Conservation (phyloP, 805 yeast species). For the Candida awuae region DNA sequence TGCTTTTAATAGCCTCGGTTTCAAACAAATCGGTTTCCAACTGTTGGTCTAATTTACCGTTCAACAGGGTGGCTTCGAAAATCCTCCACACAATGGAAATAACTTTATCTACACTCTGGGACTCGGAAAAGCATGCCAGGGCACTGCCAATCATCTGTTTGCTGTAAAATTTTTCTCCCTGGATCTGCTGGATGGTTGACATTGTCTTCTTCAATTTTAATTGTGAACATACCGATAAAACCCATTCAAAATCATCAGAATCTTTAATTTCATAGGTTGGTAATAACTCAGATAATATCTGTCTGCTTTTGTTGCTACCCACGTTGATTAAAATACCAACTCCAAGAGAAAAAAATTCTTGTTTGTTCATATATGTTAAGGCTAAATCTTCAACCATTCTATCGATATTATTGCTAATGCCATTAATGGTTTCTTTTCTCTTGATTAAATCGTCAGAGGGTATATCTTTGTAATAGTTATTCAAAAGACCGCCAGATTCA, state of each 20-base stretch:
- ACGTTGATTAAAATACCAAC: conserved; percentile 52
- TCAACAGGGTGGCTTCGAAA: conserved; percentile 51
- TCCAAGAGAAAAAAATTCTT: conserved; percentile 56
- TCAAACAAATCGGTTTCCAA: conserved; percentile 3
- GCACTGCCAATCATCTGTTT: conserved; percentile 45
- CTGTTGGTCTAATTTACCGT: conserved; percentile 33
- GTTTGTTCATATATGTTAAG: conserved; percentile 43
- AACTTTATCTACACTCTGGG: conserved; percentile 48
- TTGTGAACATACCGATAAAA: conserved; percentile 62
- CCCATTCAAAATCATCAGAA: conserved; percentile 77
- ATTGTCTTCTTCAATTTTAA: conserved; percentile 54
- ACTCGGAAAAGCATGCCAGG: conserved; percentile 52
- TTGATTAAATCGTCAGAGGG: conserved; percentile 1
- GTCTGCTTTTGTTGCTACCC: conserved; percentile 35
- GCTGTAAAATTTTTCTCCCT: conserved; percentile 33
- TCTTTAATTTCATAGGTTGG: conserved; percentile 55
- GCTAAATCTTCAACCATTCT: conserved; percentile 46
- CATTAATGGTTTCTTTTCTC: conserved; percentile 5
- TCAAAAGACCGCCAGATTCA: conserved; percentile 54
- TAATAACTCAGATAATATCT: conserved; percentile 46
- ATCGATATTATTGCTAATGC: conserved; percentile 21
- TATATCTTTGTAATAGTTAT: conserved; percentile 26
- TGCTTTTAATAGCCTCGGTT: background rate
- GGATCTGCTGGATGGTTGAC: conserved; percentile 43
- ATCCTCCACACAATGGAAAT: conserved; percentile 51